phyloP scores from a whole-genome alignment of 2,329 filamentous ascomycete species.

The Fusarium haematococcum region DNA sequence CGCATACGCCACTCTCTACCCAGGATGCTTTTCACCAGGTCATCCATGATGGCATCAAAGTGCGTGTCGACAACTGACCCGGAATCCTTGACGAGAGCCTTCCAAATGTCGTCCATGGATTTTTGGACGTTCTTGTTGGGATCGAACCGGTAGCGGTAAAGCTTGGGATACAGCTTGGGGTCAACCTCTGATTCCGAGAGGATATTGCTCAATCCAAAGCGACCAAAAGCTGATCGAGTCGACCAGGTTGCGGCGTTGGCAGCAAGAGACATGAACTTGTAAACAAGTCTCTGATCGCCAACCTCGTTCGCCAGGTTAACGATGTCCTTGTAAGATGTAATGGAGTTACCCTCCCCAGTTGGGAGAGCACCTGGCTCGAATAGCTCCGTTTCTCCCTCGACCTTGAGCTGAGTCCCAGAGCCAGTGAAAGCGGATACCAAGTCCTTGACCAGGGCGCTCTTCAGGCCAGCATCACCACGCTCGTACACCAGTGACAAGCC shows the following conservation, averaged over 20 bases:
- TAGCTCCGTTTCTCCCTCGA: conserved; percentile 90
- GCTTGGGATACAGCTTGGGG: conserved; percentile 93
- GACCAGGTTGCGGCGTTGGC: conserved; percentile 98
- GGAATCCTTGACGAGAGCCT: conserved; percentile 90
- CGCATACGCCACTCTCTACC: conserved; percentile 94
- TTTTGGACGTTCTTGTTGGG: conserved; percentile 92
- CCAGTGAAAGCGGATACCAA: conserved; percentile 91
- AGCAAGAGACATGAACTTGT: conserved; percentile 98
- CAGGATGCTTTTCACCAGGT: conserved; percentile 86
- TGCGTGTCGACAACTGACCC: conserved; percentile 80
- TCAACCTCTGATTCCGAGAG: conserved; percentile 90
- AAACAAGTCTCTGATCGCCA: conserved; percentile 94
- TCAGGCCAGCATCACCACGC: conserved; percentile 84
- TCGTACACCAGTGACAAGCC: conserved; percentile 95
- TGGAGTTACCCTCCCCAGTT: conserved; percentile 87
- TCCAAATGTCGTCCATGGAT: conserved; percentile 99
- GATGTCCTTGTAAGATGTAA: conserved; percentile 98
- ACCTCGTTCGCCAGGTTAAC: conserved; percentile 96
- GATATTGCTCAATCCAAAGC: conserved; percentile 92
- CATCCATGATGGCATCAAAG: conserved; percentile 90
- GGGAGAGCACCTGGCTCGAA: conserved; percentile 93
- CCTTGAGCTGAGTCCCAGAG: conserved; percentile 78
- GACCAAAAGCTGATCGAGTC: conserved; percentile 93
- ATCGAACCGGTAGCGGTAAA: conserved; percentile 95
- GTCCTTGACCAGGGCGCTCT: conserved; percentile 86